These are phyloP conservation scores for Xenosphaeropsis pyriputrescens DNA, from an alignment of 2,329 filamentous ascomycete species.

Conservation along the genomic window DNA sequence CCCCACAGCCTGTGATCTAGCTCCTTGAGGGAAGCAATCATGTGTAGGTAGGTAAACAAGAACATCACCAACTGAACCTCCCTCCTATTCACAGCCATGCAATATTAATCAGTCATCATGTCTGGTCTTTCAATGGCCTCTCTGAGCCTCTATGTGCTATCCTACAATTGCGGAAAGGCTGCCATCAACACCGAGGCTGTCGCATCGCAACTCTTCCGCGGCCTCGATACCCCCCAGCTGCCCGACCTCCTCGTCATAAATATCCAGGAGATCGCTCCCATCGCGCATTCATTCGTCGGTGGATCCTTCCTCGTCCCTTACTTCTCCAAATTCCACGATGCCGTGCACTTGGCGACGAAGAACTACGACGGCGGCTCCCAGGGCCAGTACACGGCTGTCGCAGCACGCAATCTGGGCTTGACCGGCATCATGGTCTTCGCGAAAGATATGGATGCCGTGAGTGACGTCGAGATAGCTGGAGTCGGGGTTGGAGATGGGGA, in stretches of 20 bases:
- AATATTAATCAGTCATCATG: neutral
- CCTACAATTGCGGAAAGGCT: constrained; percentile 76
- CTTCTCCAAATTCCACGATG: constrained; percentile 54
- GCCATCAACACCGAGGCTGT: constrained; percentile 57
- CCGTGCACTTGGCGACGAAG: constrained; percentile 52
- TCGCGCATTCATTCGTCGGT: constrained; percentile 74
- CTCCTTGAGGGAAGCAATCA: no score
- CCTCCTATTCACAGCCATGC: neutral
- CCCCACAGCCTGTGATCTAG: no score
- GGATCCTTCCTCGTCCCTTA: constrained; percentile 67
- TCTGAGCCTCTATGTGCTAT: constrained; percentile 64
- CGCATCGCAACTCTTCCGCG: constrained; percentile 51
- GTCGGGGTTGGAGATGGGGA: constrained; percentile 74
- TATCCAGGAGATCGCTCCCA: constrained; percentile 80
- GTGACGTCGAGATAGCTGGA: constrained; percentile 58
- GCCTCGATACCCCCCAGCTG: constrained; percentile 36
- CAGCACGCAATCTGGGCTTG: constrained; percentile 69
- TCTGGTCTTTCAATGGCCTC: constrained; percentile 21
- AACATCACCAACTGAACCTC: no score
- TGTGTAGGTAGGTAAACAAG: no score
- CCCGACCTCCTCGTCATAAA: constrained; percentile 53
- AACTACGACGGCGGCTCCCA: constrained; percentile 14
- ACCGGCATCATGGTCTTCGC: constrained; percentile 81
- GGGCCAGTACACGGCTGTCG: constrained; percentile 51
- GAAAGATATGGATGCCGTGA: constrained; percentile 43